Conservation (phyloP, 2,329 filamentous ascomycete genomes). For the Hysterium pulicare region DNA sequence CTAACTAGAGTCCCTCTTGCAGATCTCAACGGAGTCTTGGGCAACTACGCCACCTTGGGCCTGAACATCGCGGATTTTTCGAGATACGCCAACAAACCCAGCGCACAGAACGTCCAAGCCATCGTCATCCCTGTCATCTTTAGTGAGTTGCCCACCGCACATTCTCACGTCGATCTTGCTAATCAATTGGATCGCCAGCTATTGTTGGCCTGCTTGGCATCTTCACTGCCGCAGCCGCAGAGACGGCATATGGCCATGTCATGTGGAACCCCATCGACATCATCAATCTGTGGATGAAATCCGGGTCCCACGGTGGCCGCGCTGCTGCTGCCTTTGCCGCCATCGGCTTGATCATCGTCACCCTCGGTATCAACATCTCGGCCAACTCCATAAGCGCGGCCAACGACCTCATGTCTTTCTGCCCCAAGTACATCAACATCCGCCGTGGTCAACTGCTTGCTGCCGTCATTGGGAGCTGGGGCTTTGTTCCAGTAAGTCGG, state of each 20-base stretch:
- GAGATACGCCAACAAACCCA: constrained; percentile 13
- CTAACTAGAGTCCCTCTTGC: constrained; percentile 7
- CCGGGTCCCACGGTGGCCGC: constrained; percentile 6
- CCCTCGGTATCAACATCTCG: constrained; percentile 13
- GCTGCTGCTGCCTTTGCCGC: constrained; percentile 8
- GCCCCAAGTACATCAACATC: constrained; percentile 9
- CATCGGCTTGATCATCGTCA: constrained; percentile 18
- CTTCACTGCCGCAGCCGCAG: constrained; percentile 9
- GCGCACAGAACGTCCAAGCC: constrained; percentile 32
- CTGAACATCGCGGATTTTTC: constrained; percentile 16
- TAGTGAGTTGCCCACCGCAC: constrained; percentile 4
- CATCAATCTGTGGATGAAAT: constrained; percentile 9
- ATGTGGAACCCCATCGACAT: constrained; percentile 22
- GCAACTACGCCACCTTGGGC: constrained; percentile 26
- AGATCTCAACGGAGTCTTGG: constrained; percentile 23
- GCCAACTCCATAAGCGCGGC: constrained; percentile 7
- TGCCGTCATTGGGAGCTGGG: constrained; percentile 36
- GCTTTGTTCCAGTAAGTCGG: constrained; percentile 28
- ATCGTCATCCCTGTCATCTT: constrained; percentile 31
- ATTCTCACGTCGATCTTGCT: not conserved
- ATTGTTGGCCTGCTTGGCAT: constrained; percentile 11
- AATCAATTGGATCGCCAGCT: constrained; percentile 5
- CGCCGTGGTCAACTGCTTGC: constrained; percentile 33
- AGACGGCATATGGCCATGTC: constrained; percentile 12
- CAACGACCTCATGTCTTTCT: constrained; percentile 9